These are phyloP conservation scores for Tricholoma matsutake DNA, from an alignment of 768 basidiomycete genomes.

Conservation along the genomic window DNA sequence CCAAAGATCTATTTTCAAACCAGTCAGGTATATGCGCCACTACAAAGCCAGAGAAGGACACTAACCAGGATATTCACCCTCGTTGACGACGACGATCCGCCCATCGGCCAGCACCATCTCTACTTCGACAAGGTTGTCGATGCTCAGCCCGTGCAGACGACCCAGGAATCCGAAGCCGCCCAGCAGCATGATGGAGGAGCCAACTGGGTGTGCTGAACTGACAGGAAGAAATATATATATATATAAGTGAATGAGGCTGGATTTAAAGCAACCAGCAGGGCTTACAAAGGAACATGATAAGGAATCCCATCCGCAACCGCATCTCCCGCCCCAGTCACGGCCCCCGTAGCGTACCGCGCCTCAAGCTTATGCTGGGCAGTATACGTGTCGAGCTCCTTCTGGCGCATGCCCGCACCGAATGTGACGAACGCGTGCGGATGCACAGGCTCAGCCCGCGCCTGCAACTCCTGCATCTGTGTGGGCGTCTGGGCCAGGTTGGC, in stretches of 20 bases:
- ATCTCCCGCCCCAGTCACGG: neutral
- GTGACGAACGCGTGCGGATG: constrained; percentile 78
- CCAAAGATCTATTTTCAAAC: constrained; percentile 61
- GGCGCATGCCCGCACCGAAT: constrained; percentile 81
- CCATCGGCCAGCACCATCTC: constrained; percentile 93
- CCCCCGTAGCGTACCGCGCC: constrained; percentile 42
- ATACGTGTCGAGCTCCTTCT: constrained; percentile 80
- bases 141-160: constrained; percentile 78
- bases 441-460: constrained; percentile 53
- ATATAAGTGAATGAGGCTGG: constrained; percentile 3
- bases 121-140: constrained; percentile 88
- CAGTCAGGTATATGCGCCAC: neutral
- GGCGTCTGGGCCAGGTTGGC: constrained; percentile 10
- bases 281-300: constrained; percentile 80
- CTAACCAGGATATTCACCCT: constrained; percentile 67
- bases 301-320: constrained; percentile 58
- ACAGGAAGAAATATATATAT: neutral
- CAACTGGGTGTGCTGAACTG: constrained; percentile 77
- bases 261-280: constrained; percentile 9
- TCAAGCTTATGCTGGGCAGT: constrained; percentile 67
- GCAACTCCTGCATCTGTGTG: constrained; percentile 21
- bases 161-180: constrained; percentile 90
- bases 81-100: constrained; percentile 72
- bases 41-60: neutral
- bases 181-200: constrained; percentile 76